Evolutionary conservation across 1,284 basidiomycete species (phyloP).

Genomic region (Pterulicium gracile): DNA sequence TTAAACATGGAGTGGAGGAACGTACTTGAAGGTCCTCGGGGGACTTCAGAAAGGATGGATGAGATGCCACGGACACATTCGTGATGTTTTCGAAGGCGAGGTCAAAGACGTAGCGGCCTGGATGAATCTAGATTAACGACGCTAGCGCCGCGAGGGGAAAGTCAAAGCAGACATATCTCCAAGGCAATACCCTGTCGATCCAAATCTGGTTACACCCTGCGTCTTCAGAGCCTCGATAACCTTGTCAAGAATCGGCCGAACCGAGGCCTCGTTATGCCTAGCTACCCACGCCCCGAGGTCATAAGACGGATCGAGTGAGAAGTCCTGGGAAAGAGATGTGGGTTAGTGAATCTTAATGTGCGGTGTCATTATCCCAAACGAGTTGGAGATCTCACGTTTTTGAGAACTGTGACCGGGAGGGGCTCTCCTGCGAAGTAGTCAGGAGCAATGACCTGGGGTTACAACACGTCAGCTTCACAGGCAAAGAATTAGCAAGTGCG

Average conservation of each 20-base stretch:
- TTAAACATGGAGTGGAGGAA: not conserved
- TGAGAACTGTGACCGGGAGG: conserved; percentile 14
- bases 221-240: conserved; percentile 17
- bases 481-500: no score
- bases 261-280: conserved; percentile 13
- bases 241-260: conserved; percentile 15
- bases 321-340: no score
- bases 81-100: conserved; percentile 52
- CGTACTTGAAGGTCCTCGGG: conserved; percentile 53
- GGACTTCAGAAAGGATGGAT: conserved; percentile 58
- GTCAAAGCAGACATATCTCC: conserved; percentile 20
- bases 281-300: conserved; percentile 25
- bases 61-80: conserved; percentile 43
- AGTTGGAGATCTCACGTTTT: conserved; percentile 13
- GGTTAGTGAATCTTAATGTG: no score
- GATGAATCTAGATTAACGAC: conserved; percentile 1
- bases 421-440: conserved; percentile 33
- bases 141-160: not conserved
- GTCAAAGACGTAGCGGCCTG: conserved; percentile 52
- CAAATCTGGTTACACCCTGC: conserved; percentile 18
- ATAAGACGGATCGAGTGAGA: conserved; percentile 64
- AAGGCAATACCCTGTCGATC: conserved; percentile 17
- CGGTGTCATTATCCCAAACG: not conserved
- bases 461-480: no score
- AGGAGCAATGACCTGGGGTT: conserved; percentile 18